Evolutionary conservation across 306 rosid species (phyloP), one percentile per base, ranked within the genome.

Genomic region (Medicago ruthenica): DNA sequence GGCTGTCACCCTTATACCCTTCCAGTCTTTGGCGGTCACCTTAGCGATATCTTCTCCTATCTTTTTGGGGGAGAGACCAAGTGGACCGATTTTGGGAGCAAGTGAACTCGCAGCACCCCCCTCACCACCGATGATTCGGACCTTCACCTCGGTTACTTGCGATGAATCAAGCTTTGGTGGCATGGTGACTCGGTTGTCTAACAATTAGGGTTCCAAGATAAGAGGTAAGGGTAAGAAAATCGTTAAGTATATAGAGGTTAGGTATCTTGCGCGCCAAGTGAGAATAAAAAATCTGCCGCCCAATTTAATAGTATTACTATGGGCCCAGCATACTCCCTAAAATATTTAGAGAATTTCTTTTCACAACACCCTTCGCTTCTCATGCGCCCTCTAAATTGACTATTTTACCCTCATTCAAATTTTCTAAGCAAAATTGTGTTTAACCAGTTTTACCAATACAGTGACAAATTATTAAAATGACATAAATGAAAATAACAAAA

Each of bases 31-130:
- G 1, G 97, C 93, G 0, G 97, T 91, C 76, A 89, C 97, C 79
- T 91, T 91, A 12, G 97, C 97, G 9, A 91, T 91, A 71, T 91
- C 97, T 83, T 91, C 97, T 84, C 97, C 97, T 70, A 91, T 89
- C 87, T 91, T 91, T 81, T 91, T 91, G 0, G 97, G 97, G 16
- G 97, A 91, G n/a, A 91, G 89, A 70, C 97, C 97, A 7, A 89
- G 92, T 0, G 97, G 97, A 9, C 97, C 97, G 78, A 91, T 91
- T 88, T 91, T 91, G 6, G 97, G 97, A n/a, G 97, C 93, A 21
- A 91, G 92, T 0, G 97, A 91, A 79, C 93, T 89, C 17, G 97
- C 97, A 6, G 97, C 97, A 1, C 97, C 97, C 6, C 89, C 97
- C 73, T 91, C 97, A 5, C 97, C 97, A 18, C 97, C 97, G 45